Evolutionary conservation across 2,329 filamentous ascomycete genomes (phyloP).

Genomic region (Cryphonectria naterciae): DNA sequence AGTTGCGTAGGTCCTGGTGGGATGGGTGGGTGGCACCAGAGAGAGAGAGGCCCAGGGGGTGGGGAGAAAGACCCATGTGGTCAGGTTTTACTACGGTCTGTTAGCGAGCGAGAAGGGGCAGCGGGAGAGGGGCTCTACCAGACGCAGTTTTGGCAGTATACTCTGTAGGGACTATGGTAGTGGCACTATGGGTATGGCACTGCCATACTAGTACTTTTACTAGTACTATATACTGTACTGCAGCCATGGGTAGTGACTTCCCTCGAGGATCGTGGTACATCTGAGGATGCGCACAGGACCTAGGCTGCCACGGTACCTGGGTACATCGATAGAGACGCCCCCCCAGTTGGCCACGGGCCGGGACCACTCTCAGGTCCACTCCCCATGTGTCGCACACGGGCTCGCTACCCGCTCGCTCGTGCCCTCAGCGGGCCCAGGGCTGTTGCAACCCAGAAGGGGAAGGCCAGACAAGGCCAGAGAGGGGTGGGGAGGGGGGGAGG

Average conservation of each 20-base stretch:
- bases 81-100: background rate
- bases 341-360: slow-evolving; percentile 8
- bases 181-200: background rate
- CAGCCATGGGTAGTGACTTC: background rate
- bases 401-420: slow-evolving; percentile 16
- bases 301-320: background rate
- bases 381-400: slow-evolving; percentile 18
- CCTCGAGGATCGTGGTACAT: background rate
- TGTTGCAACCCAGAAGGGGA: slow-evolving; percentile 8
- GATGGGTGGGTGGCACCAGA: background rate
- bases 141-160: background rate
- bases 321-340: background rate
- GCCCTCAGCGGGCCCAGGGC: slow-evolving; percentile 8
- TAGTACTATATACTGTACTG: background rate
- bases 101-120: background rate
- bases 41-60: slow-evolving; percentile 8
- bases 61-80: background rate
- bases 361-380: slow-evolving; percentile 11
- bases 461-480: background rate
- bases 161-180: background rate
- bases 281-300: background rate
- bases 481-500: no score
- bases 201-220: background rate
- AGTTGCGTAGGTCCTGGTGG: background rate
- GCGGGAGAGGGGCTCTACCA: background rate